Base-by-base conservation (phyloP, 768 basidiomycete species). In the Boletus sp. region DNA sequence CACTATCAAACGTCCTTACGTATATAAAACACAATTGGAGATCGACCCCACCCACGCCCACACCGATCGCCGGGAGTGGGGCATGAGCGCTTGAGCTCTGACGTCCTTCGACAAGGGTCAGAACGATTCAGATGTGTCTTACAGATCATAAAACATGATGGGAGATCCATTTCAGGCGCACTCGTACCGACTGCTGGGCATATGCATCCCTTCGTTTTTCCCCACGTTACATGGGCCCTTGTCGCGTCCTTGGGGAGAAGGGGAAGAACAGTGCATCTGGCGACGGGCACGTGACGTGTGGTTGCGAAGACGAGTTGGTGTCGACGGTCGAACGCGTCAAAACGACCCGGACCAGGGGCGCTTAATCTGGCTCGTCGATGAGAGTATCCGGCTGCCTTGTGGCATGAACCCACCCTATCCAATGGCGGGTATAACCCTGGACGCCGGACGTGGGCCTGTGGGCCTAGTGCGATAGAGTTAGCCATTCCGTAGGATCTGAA, bases 401-500 rank as follows among this genome's bases (percentile, higher is more conserved):
- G 19, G 3, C 15, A 41, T 8, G 21, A 14, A 27, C 27, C 19
- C 21, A 39, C 40, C 45, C 7, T 9, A 30, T 42, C 41, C 25
- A 17, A n/a, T 49, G 43, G 57, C 53, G 51, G 48, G 53, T 34
- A 32, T 45, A 40, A 21, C 53, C 27, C 37, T 38, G 37, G 6
- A 38, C n/a, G 37, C 56, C 50, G 47, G 47, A 37, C 2, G 14
- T 38, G n/a, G 32, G 29, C 40, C 53, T 50, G 50, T n/a, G n/a
- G n/a, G n/a, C n/a, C n/a, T n/a, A n/a, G 61, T 59, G 60, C 63
- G 47, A 62, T 60, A 55, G 56, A 60, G 61, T 60, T 56, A 30
- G 4, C 30, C 41, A n/a, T 41, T 38, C 37, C 56, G 57, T 48
- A 53, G 53, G 50, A 55, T 56, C 43, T 34, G 13, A 11, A 5